Base-by-base conservation (phyloP, 495 filamentous ascomycete genomes). In the Penicillium canescens region DNA sequence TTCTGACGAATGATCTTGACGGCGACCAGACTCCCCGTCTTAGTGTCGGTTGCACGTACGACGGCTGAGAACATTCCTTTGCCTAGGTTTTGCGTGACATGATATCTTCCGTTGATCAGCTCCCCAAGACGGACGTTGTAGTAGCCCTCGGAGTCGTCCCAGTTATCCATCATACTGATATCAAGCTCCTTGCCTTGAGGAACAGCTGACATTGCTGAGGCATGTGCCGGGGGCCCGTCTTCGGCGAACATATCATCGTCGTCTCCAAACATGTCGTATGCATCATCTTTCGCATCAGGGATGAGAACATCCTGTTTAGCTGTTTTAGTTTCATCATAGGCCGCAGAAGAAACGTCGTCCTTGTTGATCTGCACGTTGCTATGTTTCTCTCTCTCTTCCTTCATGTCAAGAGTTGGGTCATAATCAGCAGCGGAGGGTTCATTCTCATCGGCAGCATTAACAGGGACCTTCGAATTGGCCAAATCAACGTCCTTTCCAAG, bases 241-340 rank as follows among this genome's bases (percentile, higher is more conserved):
- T 84, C 85, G 6, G 85, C 90, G 71, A 95, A 95, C 79, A 95
- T 92, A 65, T 94, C 89, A 53, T 95, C 89, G 52, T 91, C 89
- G 38, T 94, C 90, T 14, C 90, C 91, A 68, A 98, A 98, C 93
- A 98, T 98, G 67, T 98, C 95, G 69, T 92, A 92, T 11, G 90
- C 82, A 50, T 83, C 81, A 46, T 68, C 58, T 51, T 66, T 78
- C 45, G 76, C 63, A 46, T 74, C 73, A 12, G 80, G 80, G 14
- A 83, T 62, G 10, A 85, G 69, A 46, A 84, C 69, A 55, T 84
- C 82, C 56, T 85, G 83, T 49, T 77, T 74, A 13, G 69, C 70
- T 21, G 77, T 72, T 57, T 78, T 68, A 10, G 78, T 86, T 66
- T 90, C 85, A 62, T 87, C 79, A 56, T 86, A 87, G 21, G 76